These are phyloP conservation scores for Candolleomyces eurysporus DNA, from an alignment of 768 basidiomycete genomes.

Conservation along the genomic window DNA sequence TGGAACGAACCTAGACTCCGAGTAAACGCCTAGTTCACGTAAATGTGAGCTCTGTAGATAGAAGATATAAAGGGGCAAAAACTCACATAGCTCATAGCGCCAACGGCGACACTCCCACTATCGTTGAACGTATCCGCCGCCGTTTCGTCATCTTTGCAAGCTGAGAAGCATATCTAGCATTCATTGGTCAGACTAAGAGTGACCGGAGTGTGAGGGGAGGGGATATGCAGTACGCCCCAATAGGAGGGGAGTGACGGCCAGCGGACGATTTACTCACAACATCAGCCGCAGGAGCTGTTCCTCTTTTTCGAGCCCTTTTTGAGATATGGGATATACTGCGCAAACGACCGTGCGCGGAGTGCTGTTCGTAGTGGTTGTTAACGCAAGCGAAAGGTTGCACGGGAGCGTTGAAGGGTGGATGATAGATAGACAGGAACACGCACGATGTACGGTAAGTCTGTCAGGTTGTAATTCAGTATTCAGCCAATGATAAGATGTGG, in stretches of 20 bases:
- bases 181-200: not conserved
- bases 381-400: not conserved
- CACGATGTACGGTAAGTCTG: constrained; percentile 51
- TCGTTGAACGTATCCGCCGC: constrained; percentile 64
- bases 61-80: not conserved
- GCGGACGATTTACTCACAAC: constrained; percentile 1
- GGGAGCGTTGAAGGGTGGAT: too few species aligned
- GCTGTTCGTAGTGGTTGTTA: not conserved
- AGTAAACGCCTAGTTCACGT: constrained; percentile 54
- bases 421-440: constrained; percentile 24
- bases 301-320: not conserved
- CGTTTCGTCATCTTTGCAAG: constrained; percentile 67
- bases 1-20: constrained; percentile 38
- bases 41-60: not conserved
- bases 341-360: constrained; percentile 8
- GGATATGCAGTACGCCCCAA: not conserved
- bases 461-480: not conserved
- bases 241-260: not conserved
- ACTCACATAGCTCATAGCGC: constrained; percentile 78
- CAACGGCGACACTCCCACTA: constrained; percentile 58
- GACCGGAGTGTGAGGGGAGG: not conserved
- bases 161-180: constrained; percentile 64
- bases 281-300: constrained; percentile 2
- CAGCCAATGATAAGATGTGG: not conserved
- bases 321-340: constrained; percentile 5